Conservation (phyloP, 306 rosid genomes). For the Cicer pinnatifidum region DNA sequence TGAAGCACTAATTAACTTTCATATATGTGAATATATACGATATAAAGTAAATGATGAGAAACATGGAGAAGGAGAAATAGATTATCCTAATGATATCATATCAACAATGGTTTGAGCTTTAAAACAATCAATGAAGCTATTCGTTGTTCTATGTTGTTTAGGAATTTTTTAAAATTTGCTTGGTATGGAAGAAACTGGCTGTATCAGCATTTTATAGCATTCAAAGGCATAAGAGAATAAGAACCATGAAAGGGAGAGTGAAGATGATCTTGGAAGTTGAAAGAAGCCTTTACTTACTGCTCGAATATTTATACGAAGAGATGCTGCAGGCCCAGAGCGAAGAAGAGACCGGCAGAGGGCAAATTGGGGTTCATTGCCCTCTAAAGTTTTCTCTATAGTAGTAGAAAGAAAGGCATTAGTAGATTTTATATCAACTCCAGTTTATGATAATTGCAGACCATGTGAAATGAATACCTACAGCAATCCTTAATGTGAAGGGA, state of each 20-base stretch:
- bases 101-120: slow-evolving; percentile 22
- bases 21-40: neutral
- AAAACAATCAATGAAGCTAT: slow-evolving; percentile 21
- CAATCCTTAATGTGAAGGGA: neutral
- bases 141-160: neutral
- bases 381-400: slow-evolving; percentile 65
- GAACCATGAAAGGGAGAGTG: slow-evolving; percentile 9
- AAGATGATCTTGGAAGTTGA: slow-evolving; percentile 24
- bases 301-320: slow-evolving; percentile 80
- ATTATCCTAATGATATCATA: slow-evolving; percentile 12
- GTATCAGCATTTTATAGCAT: slow-evolving; percentile 17
- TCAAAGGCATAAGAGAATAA: slow-evolving; percentile 25
- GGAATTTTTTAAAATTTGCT: slow-evolving; percentile 20
- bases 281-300: slow-evolving; percentile 65
- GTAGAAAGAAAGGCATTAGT: slow-evolving; percentile 35
- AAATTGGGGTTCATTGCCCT: slow-evolving; percentile 67
- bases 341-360: slow-evolving; percentile 72
- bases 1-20: slow-evolving; percentile 36
- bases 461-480: slow-evolving; percentile 11
- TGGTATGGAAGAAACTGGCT: slow-evolving; percentile 1
- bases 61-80: neutral
- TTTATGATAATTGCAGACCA: slow-evolving; percentile 22
- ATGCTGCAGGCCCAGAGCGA: slow-evolving; percentile 90
- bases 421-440: slow-evolving; percentile 29
- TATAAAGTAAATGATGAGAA: slow-evolving; percentile 7